Conservation (phyloP, 441 rosid species). For the Raphanus hybrid region DNA sequence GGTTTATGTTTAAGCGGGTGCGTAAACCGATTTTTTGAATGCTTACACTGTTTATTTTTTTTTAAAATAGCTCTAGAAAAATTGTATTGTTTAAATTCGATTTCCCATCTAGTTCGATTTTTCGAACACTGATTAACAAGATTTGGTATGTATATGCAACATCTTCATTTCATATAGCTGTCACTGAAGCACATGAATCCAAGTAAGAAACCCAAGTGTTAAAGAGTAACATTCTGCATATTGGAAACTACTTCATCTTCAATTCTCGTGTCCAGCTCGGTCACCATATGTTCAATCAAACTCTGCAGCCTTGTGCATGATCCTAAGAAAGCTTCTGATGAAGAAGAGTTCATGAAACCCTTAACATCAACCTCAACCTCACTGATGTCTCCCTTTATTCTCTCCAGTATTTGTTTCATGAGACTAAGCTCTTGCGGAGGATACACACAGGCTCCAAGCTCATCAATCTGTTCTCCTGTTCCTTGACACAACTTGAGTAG, state of each 20-base stretch:
- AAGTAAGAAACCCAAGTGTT: no score
- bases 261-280: slow-evolving; percentile 41
- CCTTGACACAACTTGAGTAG: slow-evolving; percentile 66
- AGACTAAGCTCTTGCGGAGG: slow-evolving; percentile 75
- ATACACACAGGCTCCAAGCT: slow-evolving; percentile 80
- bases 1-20: no score
- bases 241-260: slow-evolving; percentile 46
- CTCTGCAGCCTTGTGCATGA: slow-evolving; percentile 54
- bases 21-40: no score
- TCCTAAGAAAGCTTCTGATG: slow-evolving; percentile 50
- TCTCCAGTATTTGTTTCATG: slow-evolving; percentile 51
- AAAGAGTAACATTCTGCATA: slow-evolving; percentile 46
- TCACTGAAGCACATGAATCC: no score
- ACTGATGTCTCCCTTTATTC: slow-evolving; percentile 40
- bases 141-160: no score
- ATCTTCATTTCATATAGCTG: no score
- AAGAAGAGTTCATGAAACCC: slow-evolving; percentile 39
- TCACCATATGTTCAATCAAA: slow-evolving; percentile 47
- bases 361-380: slow-evolving; percentile 50
- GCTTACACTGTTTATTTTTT: no score
- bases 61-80: no score
- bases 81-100: no score
- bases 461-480: slow-evolving; percentile 64
- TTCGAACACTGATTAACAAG: no score
- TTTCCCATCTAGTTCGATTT: no score